Percentiles rank a stretch among this genome's conserved stretches.
phyloP scores from a whole-genome alignment of 1,284 basidiomycete genomes.

The Heterobasidion parviporum region DNA sequence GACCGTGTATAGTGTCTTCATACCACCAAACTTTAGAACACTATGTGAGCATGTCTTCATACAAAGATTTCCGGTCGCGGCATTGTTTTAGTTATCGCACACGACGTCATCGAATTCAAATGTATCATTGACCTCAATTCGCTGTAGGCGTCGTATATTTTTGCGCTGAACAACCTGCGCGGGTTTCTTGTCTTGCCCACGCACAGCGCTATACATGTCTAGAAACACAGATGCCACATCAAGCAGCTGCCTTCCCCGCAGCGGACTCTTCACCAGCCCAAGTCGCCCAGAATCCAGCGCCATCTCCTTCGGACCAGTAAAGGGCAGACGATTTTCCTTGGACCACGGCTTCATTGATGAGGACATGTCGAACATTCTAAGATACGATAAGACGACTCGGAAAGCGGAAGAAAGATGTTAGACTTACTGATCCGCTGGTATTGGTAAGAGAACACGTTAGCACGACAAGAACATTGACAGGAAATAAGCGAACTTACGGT shows the following conservation, averaged over 20 bases:
- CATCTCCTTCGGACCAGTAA: conserved; percentile 58
- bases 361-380: conserved; percentile 53
- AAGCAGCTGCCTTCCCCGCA: not conserved
- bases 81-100: not conserved
- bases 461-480: not conserved
- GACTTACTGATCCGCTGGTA: conserved; percentile 36
- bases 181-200: too few relatives aligned
- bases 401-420: conserved; percentile 4
- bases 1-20: not conserved
- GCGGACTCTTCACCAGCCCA: conserved; percentile 44
- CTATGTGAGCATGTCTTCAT: not conserved
- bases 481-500: conserved; percentile 52
- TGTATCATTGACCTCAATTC: not conserved
- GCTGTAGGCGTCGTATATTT: too few relatives aligned
- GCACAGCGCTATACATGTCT: too few relatives aligned
- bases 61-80: not conserved
- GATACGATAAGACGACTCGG: not conserved
- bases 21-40: conserved; percentile 3
- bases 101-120: not conserved
- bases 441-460: conserved; percentile 5
- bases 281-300: conserved; percentile 40
- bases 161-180: too few relatives aligned
- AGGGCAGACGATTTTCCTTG: conserved; percentile 38
- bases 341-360: conserved; percentile 49
- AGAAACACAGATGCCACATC: not conserved